A percentile compares a stretch with the other conserved stretches of the same genome.
These are phyloP conservation scores for Tephrocybe sp. DNA, from an alignment of 768 basidiomycete genomes.

Conservation along the genomic window DNA sequence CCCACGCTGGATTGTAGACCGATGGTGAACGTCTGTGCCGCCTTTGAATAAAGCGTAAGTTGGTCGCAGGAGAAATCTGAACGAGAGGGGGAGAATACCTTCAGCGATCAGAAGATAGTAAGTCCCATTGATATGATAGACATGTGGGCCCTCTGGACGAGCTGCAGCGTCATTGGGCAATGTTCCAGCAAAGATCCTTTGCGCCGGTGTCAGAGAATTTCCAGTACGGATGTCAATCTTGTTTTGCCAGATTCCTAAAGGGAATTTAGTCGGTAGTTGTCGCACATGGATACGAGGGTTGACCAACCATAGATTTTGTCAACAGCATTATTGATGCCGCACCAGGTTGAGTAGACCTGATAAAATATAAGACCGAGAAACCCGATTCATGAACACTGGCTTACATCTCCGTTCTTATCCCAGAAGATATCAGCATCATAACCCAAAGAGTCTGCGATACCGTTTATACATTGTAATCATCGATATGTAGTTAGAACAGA, in stretches of 20 bases:
- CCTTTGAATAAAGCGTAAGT: conserved; percentile 19
- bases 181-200: conserved; percentile 36
- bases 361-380: not conserved
- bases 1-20: conserved; percentile 37
- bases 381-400: not conserved
- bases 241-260: conserved; percentile 38
- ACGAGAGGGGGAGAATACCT: conserved; percentile 18
- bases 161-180: conserved; percentile 33
- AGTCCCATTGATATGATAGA: conserved; percentile 36
- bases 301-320: conserved; percentile 39
- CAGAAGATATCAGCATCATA: conserved; percentile 43
- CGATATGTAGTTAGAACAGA: not conserved
- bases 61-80: not conserved
- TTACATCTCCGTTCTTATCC: conserved; percentile 37
- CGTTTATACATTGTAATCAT: not conserved
- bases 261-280: not conserved
- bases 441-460: conserved; percentile 31
- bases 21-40: conserved; percentile 34
- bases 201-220: conserved; percentile 33
- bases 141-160: conserved; percentile 42
- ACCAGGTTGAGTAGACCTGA: conserved; percentile 38
- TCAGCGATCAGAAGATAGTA: conserved; percentile 43
- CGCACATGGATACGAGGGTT: not conserved
- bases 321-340: conserved; percentile 36
- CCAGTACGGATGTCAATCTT: conserved; percentile 39